phyloP scores from a whole-genome alignment of 2,329 filamentous ascomycete species.

The Elsinoe necatrix region DNA sequence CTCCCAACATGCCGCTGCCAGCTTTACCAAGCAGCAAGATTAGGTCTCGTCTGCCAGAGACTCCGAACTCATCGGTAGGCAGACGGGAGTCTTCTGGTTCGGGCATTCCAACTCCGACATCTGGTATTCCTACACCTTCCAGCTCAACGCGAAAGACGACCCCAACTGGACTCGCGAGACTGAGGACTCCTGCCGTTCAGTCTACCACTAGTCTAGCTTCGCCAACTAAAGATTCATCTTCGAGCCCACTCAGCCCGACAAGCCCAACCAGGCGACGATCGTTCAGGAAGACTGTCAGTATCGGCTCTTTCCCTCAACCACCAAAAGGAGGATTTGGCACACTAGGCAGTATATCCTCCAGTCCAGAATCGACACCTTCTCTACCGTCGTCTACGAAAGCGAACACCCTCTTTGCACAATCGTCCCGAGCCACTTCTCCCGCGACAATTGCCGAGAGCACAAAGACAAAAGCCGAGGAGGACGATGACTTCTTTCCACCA shows the following conservation, averaged over 20 bases:
- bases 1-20: constrained; percentile 15
- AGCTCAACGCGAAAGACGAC: neutral
- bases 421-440: constrained; percentile 47
- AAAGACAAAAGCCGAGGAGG: constrained; percentile 18
- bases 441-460: constrained; percentile 36
- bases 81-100: constrained; percentile 11
- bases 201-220: constrained; percentile 9
- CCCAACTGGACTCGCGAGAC: constrained; percentile 1
- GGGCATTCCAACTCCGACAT: neutral
- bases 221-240: neutral
- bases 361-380: constrained; percentile 13
- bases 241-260: constrained; percentile 8
- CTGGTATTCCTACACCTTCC: neutral
- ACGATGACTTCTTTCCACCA: constrained; percentile 25
- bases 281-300: constrained; percentile 74
- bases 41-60: constrained; percentile 12
- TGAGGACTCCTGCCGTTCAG: constrained; percentile 3
- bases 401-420: constrained; percentile 50
- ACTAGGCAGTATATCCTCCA: constrained; percentile 1
- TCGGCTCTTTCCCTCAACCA: constrained; percentile 86
- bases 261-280: neutral
- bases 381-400: neutral
- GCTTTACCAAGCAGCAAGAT: constrained; percentile 9
- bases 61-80: neutral
- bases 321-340: constrained; percentile 49